phyloP scores from a whole-genome alignment of 202 grass and related monocot genomes.

The Schoenoplectus tabernaemontani region DNA sequence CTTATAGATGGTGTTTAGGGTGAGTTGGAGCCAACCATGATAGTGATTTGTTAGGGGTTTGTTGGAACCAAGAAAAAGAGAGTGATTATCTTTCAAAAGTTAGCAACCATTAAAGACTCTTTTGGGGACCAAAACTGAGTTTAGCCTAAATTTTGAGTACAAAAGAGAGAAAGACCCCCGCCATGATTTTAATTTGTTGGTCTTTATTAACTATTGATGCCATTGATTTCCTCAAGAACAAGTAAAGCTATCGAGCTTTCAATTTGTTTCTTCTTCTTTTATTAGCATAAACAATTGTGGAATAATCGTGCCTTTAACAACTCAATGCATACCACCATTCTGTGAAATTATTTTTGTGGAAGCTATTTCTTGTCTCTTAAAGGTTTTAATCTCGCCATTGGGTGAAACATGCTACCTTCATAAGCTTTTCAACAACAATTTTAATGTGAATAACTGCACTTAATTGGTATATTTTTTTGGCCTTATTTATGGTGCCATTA shows the following conservation, averaged over 20 bases:
- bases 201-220: neutral
- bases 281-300: neutral
- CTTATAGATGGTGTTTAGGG: neutral
- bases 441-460: neutral
- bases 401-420: neutral
- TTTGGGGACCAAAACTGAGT: neutral
- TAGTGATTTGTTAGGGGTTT: neutral
- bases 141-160: neutral
- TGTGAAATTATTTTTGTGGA: neutral
- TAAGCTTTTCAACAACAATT: neutral
- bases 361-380: neutral
- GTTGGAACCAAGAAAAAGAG: neutral
- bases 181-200: neutral
- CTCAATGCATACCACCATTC: neutral
- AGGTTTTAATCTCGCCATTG: neutral
- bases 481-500: neutral
- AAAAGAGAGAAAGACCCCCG: neutral
- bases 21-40: neutral
- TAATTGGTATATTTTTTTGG: neutral
- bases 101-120: neutral
- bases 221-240: neutral
- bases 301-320: neutral
- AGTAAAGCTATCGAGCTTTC: neutral
- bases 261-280: neutral
- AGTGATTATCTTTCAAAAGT: neutral